Evolutionary conservation across 2,329 filamentous ascomycete species (phyloP), one percentile per base, ranked within the genome.

Genomic region (Aspergillus sp.): DNA sequence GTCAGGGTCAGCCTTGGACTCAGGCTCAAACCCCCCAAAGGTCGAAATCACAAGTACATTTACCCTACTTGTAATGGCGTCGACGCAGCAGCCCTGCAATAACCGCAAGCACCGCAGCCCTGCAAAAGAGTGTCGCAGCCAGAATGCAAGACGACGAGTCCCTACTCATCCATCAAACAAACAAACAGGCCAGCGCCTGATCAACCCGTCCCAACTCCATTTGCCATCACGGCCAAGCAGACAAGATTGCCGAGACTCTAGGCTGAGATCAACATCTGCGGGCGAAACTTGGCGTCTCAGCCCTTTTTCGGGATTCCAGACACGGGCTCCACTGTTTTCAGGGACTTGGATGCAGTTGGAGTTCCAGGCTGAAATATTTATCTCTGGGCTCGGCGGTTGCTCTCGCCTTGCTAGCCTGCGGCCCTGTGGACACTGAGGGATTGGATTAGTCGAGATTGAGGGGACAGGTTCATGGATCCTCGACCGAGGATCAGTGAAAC

Each of bases 211-310:
- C 34, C 13, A 15, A 17, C 15, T 39, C 36, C 36, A 24, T 24
- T 7, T 24, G 24, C 24, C 24, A 39, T 39, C 36, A 15, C 17
- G 18, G 39, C 15, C 39, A n/a, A 36, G 39, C 7, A 42, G 39
- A 42, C 11, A 8, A 11, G 39, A 11, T 17, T 42, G 15, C 43
- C 26, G 15, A 26, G 24, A 50, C 48, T 45, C 50, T 18, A 45
- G 24, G 20, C 45, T 43, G 30, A 24, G 48, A 55, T 58, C 56
- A 58, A 34, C 51, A n/a, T 24, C 50, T 54, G 47, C 34, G 50
- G 13, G 17, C 22, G 15, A 47, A 54, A 39, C 56, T 55, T 58
- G 56, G 56, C 51, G 42, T 55, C 51, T 54, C 56, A 51, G 51
- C 41, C 45, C 26, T 15, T 49, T 36, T 18, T 54, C 41, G 22